A percentile compares a stretch with the other conserved stretches of the same genome.
These are phyloP conservation scores for Apophysomyces sp. DNA, from an alignment of 371 early-diverging fungal genomes.

Conservation along the genomic window DNA sequence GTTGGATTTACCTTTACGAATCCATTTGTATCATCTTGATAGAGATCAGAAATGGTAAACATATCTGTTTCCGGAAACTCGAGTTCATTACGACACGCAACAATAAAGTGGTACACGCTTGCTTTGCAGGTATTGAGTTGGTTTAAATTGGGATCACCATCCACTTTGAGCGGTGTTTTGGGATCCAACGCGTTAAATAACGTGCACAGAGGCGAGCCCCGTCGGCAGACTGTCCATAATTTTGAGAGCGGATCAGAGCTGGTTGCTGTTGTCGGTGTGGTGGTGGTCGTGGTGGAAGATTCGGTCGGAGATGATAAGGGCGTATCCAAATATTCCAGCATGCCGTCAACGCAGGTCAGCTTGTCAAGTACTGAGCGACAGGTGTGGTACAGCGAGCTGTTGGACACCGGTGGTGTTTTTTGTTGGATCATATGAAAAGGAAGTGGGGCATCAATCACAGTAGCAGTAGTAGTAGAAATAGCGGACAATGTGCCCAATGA, in stretches of 20 bases:
- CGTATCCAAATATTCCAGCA: constrained; percentile 54
- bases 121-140: constrained; percentile 83
- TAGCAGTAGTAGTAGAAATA: constrained; percentile 6
- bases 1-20: constrained; percentile 83
- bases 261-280: constrained; percentile 33
- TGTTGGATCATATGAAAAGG: constrained; percentile 15
- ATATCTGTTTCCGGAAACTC: constrained; percentile 74
- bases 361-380: constrained; percentile 62
- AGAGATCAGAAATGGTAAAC: constrained; percentile 87
- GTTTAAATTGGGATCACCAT: constrained; percentile 59
- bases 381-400: constrained; percentile 63
- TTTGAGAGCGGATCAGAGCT: constrained; percentile 79
- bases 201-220: constrained; percentile 84
- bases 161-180: constrained; percentile 51
- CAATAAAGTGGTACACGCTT: constrained; percentile 76
- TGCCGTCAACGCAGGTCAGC: constrained; percentile 58
- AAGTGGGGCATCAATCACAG: constrained; percentile 23
- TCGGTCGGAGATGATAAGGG: constrained; percentile 9
- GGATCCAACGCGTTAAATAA: constrained; percentile 80
- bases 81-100: constrained; percentile 70
- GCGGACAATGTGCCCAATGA: constrained; percentile 27
- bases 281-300: constrained; percentile 12
- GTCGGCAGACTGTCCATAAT: constrained; percentile 88
- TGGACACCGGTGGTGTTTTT: constrained; percentile 21
- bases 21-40: constrained; percentile 92